A percentile compares a stretch with the other conserved stretches of the same genome.
Conservation (phyloP, 306 rosid genomes). For the Vigna angularis region DNA sequence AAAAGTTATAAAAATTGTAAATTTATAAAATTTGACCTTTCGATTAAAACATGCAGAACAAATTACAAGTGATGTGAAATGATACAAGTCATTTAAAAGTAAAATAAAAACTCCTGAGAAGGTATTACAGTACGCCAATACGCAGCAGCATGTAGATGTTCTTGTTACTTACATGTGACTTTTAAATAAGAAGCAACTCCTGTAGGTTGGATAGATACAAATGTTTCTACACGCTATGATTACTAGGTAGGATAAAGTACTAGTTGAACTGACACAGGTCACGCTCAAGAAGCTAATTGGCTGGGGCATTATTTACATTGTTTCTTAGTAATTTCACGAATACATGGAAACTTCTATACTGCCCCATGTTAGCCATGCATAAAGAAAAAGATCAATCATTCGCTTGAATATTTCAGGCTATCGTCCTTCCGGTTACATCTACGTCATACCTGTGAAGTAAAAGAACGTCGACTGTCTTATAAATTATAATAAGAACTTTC, state of each 20-base stretch:
- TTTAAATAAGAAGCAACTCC: conserved; percentile 34
- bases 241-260: conserved; percentile 35
- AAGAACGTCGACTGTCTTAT: conserved; percentile 21
- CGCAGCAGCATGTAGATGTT: too few species aligned
- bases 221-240: conserved; percentile 29
- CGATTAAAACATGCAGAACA: too few species aligned
- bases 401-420: neutral
- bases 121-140: too few species aligned
- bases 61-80: too few species aligned
- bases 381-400: conserved; percentile 33
- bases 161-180: neutral
- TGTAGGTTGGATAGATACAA: conserved; percentile 34
- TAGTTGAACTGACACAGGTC: conserved; percentile 22
- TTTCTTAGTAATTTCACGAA: conserved; percentile 41
- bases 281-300: conserved; percentile 10
- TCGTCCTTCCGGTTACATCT: conserved; percentile 16
- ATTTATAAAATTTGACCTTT: too few species aligned
- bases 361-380: conserved; percentile 24
- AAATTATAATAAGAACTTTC: conserved; percentile 15
- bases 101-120: too few species aligned
- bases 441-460: conserved; percentile 24
- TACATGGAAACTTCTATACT: conserved; percentile 28
- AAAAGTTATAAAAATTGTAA: too few species aligned
- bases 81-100: too few species aligned
- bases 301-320: conserved; percentile 28